Percentiles rank a stretch among this genome's conserved stretches.
phyloP scores from a whole-genome alignment of 208 protist genomes.

The Trypanosoma lewisi region DNA sequence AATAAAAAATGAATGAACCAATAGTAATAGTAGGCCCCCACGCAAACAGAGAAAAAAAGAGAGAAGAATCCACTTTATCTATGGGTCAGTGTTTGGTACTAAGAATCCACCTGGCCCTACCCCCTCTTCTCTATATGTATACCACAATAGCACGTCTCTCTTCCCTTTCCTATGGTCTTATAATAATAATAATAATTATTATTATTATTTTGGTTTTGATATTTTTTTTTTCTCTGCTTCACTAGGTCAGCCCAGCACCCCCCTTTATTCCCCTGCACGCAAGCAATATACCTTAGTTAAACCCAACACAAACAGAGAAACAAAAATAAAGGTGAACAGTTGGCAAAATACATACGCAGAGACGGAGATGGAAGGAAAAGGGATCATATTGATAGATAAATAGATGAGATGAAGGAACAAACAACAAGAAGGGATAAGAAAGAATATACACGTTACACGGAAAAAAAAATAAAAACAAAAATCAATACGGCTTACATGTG shows the following conservation, averaged over 20 bases:
- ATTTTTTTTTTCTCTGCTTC: neutral
- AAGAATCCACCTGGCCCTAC: neutral
- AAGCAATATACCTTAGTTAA: neutral
- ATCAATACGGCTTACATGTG: too few species aligned
- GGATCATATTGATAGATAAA: too few species aligned
- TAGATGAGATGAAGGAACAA: too few species aligned
- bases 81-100: neutral
- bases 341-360: neutral
- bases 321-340: neutral
- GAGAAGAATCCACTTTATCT: neutral
- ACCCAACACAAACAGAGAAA: neutral
- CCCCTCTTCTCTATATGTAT: too few species aligned
- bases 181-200: slow-evolving; percentile 7
- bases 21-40: neutral
- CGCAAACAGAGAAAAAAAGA: neutral
- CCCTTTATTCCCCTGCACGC: neutral
- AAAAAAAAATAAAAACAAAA: too few species aligned
- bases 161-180: too few species aligned
- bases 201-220: neutral
- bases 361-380: too few species aligned
- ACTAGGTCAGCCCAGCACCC: neutral
- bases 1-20: too few species aligned
- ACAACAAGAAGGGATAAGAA: too few species aligned
- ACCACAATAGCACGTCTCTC: neutral
- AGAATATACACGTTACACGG: too few species aligned